These are phyloP conservation scores for Phalaenopsis aphrodite DNA, from an alignment of 106 monocot genomes.

Conservation along the genomic window DNA sequence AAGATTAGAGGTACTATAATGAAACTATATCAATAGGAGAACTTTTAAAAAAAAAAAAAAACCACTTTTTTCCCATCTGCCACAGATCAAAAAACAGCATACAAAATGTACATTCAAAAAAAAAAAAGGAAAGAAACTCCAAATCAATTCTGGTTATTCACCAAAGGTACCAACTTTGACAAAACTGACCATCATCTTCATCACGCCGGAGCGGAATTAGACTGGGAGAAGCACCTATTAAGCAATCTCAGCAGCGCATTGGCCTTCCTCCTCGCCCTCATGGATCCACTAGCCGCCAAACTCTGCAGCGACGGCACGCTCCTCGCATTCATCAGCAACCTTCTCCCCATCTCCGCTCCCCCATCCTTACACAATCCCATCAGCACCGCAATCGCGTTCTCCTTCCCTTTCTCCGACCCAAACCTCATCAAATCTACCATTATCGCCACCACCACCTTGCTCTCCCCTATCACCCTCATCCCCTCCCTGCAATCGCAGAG, in stretches of 20 bases:
- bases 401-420: slow-evolving; percentile 48
- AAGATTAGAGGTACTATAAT: no score
- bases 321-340: slow-evolving; percentile 36
- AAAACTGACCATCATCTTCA: background rate
- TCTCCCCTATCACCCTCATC: slow-evolving; percentile 26
- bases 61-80: no score
- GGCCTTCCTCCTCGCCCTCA: slow-evolving; percentile 39
- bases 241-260: slow-evolving; percentile 41
- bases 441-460: slow-evolving; percentile 12
- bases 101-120: no score
- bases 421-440: slow-evolving; percentile 38
- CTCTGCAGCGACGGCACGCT: slow-evolving; percentile 40
- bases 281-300: slow-evolving; percentile 23
- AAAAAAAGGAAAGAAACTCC: no score
- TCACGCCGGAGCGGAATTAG: background rate
- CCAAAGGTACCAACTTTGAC: no score
- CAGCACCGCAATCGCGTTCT: slow-evolving; percentile 29
- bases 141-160: no score
- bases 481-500: slow-evolving; percentile 35
- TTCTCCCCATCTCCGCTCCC: slow-evolving; percentile 35
- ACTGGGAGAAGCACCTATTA: slow-evolving; percentile 25
- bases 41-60: no score
- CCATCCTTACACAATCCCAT: slow-evolving; percentile 35
- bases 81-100: no score
- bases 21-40: no score